Percentiles rank a stretch among this genome's conserved stretches.
Evolutionary conservation across 306 rosid species (phyloP).

Genomic region (Gleditsia sinensis): DNA sequence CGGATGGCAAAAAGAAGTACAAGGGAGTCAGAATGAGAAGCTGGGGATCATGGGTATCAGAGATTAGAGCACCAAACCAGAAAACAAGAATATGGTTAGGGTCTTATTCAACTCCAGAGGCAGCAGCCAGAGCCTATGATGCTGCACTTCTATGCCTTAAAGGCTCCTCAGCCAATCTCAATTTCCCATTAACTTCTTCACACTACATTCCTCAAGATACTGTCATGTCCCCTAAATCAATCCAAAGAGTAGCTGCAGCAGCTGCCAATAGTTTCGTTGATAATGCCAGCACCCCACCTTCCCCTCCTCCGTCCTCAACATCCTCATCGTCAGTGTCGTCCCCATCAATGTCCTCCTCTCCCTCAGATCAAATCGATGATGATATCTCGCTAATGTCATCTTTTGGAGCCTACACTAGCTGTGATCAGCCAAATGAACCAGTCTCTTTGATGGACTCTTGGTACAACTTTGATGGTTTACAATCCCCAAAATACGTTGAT

Average conservation of each 20-base stretch:
- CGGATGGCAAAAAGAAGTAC: constrained; percentile 57
- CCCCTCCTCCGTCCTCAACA: constrained; percentile 41
- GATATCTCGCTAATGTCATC: constrained; percentile 51
- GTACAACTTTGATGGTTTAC: constrained; percentile 57
- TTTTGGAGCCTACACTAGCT: constrained; percentile 34
- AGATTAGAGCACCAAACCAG: constrained; percentile 96
- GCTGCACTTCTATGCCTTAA: constrained; percentile 95
- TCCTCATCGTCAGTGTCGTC: constrained; percentile 63
- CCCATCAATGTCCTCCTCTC: constrained; percentile 54
- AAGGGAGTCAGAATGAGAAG: constrained; percentile 99
- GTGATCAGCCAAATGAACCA: constrained; percentile 37
- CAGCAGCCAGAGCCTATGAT: constrained; percentile 98
- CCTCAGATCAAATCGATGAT: constrained; percentile 58
- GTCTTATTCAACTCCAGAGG: constrained; percentile 91
- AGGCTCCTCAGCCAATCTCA: constrained; percentile 80
- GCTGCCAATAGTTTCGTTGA: constrained; percentile 53
- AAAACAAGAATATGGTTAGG: constrained; percentile 98
- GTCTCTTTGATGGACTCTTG: constrained; percentile 68
- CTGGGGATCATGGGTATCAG: constrained; percentile 99
- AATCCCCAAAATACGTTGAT: constrained; percentile 61
- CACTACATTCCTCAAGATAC: constrained; percentile 48
- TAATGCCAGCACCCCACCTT: constrained; percentile 32
- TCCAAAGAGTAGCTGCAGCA: constrained; percentile 85
- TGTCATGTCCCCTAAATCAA: constrained; percentile 79
- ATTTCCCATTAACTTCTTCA: constrained; percentile 60